Base-by-base conservation (phyloP, 352 stramenopile genomes). In the Globisporangium nunn region DNA sequence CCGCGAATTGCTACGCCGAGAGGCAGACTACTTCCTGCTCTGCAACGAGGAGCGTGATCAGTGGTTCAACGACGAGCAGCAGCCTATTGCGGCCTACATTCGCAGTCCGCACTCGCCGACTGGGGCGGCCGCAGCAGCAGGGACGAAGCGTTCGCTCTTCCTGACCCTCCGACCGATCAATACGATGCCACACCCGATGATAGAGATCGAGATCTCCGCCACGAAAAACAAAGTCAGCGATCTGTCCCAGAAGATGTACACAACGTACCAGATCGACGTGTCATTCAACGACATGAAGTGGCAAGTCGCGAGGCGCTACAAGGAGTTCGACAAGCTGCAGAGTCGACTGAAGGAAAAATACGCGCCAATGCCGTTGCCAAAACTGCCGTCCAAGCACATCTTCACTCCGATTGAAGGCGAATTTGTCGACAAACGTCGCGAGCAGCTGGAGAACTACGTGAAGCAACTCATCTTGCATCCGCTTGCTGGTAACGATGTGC, bases 211-310 rank as follows among this genome's bases (percentile, higher is more conserved):
- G 1, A 90, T 93, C 47, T 63, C 74, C 0, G 55, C 61, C n/a
- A 87, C 75, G n/a, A 84, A 85, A 56, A 89, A 70, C 61, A 89
- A 86, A 65, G 63, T 89, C 28, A 93, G 83, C 57, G 83, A 93
- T 56, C 62, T 93, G 0, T 88, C 82, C 3, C 76, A 88, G 50
- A 74, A 76, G 8, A 61, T 67, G 30, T 93, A 87, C 59, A 93
- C 82, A 0, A 63, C 64, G 35, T 93, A 93, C 63, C 54, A 74
- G 43, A 78, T 93, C 52, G 74, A 88, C 46, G 70, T 93, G 15
- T 54, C 63, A 6, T 93, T 85, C 62, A 86, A 87, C 35, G 75
- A 74, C 49, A 73, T 88, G 49, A 71, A 63, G 44, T 93, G 83
- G 83, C 74, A 86, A 52, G 70, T 91, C 17, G 57, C 70, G 14